Base-by-base conservation (phyloP, 2,329 filamentous ascomycete species). In the Fusarium sp. region DNA sequence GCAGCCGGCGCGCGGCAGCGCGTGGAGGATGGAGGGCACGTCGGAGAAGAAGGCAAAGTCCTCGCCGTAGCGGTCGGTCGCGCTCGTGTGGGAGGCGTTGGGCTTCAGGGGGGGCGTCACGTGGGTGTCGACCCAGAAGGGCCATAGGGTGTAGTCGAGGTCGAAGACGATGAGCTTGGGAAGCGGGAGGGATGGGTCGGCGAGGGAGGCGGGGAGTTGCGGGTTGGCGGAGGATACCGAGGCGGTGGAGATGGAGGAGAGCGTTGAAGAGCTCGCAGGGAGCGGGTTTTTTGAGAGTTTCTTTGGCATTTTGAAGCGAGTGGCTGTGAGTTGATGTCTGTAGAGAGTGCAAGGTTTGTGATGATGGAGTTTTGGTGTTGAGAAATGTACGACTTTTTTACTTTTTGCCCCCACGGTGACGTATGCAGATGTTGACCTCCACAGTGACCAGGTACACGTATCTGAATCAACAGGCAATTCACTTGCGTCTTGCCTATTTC, bases 131-230 rank as follows among this genome's bases (percentile, higher is more conserved):
- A 96, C 89, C 94, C 94, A 98, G 79, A 97, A 97, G 5, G 93
- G 93, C 95, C 94, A 98, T n/a, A 98, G 83, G 0, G 95, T 98
- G 82, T 97, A 98, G 82, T 98, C 94, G 62, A 98, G 87, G 76
- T 98, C 95, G 79, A 98, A 97, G 64, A 95, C 91, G 70, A 98
- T 85, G 67, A 97, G 84, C 61, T 89, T 88, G 0, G 93, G 93
- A 2, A 97, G 84, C 0, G 92, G 91, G 0, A 88, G 84, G 12
- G 68, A 48, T 38, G 86, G 77, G 75, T 85, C 81, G 65, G 74
- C 71, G 34, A 86, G 80, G 67, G 81, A 79, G 22, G 73, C 31
- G 5, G 82, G 81, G 19, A 76, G 58, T n/a, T 34, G 31, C 32
- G 65, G 44, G 32, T 73, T 79, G 73, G 36, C 48, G 12, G 61